Evolutionary conservation across 2,329 filamentous ascomycete species (phyloP).

Genomic region (Alternaria ventricosa): DNA sequence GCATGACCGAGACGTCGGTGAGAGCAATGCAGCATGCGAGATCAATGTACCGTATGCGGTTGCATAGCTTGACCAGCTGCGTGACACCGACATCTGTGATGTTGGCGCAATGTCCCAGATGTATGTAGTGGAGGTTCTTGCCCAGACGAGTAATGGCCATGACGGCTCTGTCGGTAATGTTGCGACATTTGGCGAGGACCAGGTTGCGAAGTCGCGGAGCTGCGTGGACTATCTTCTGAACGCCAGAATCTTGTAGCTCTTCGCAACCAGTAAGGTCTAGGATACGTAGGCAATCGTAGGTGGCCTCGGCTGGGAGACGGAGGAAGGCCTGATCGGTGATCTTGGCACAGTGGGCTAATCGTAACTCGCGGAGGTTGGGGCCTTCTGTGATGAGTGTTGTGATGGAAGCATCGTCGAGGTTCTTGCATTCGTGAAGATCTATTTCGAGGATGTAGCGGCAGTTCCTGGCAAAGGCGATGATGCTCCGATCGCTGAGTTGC

Average conservation of each 20-base stretch:
- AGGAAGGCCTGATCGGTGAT: slow-evolving; percentile 91
- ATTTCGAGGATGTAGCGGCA: slow-evolving; percentile 96
- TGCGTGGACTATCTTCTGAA: slow-evolving; percentile 84
- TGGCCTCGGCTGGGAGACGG: slow-evolving; percentile 69
- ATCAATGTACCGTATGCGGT: slow-evolving; percentile 95
- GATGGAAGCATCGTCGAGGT: slow-evolving; percentile 82
- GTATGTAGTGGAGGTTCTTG: slow-evolving; percentile 96
- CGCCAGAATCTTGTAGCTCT: slow-evolving; percentile 82
- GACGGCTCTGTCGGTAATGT: slow-evolving; percentile 89
- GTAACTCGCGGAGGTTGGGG: slow-evolving; percentile 84
- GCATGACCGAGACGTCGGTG: slow-evolving; percentile 84
- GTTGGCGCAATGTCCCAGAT: slow-evolving; percentile 89
- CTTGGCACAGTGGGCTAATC: slow-evolving; percentile 82
- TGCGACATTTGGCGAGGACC: slow-evolving; percentile 90
- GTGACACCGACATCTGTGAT: slow-evolving; percentile 91
- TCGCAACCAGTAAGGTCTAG: slow-evolving; percentile 90
- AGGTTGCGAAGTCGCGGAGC: slow-evolving; percentile 90
- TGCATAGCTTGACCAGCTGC: slow-evolving; percentile 82
- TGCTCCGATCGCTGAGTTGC: slow-evolving; percentile 82
- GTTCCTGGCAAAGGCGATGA: slow-evolving; percentile 84
- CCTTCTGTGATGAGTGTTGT: slow-evolving; percentile 80
- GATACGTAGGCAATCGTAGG: slow-evolving; percentile 88
- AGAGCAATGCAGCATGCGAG: slow-evolving; percentile 91
- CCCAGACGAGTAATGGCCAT: slow-evolving; percentile 85
- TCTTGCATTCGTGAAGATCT: slow-evolving; percentile 84